A percentile compares a stretch with the other conserved stretches of the same genome.
phyloP scores from a whole-genome alignment of 2,329 filamentous ascomycete genomes.

The Chaetomiaceae sp. region DNA sequence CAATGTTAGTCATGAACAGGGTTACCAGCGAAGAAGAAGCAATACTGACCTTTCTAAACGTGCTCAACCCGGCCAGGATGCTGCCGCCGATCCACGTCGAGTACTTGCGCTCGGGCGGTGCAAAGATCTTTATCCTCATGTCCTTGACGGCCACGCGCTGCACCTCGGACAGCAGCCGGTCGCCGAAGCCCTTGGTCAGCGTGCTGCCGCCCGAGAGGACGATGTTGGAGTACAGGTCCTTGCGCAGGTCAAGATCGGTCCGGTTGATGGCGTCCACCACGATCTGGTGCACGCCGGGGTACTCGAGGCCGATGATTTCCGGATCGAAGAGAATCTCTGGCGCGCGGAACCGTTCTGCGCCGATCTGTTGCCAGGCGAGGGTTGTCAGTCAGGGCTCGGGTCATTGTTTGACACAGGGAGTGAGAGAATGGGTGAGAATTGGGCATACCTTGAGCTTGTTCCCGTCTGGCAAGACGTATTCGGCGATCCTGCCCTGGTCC shows the following conservation, averaged over 20 bases:
- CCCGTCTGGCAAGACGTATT: constrained; percentile 88
- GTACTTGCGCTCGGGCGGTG: constrained; percentile 94
- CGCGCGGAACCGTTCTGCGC: constrained; percentile 88
- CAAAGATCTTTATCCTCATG: constrained; percentile 99
- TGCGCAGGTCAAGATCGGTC: constrained; percentile 92
- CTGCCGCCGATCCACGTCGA: constrained; percentile 99
- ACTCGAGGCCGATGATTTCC: constrained; percentile 93
- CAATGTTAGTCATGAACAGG: not conserved
- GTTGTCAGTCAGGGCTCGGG: not conserved
- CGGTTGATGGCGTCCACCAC: constrained; percentile 93
- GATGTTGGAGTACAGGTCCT: constrained; percentile 92
- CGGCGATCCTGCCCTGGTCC: constrained; percentile 71
- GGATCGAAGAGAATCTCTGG: constrained; percentile 97
- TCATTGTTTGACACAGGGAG: too few species aligned
- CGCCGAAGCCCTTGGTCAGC: constrained; percentile 93
- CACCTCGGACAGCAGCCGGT: constrained; percentile 85
- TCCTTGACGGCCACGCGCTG: constrained; percentile 94
- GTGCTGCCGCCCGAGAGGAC: constrained; percentile 95
- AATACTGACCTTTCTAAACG: constrained; percentile 80
- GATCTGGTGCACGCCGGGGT: constrained; percentile 95
- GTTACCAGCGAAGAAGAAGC: not conserved
- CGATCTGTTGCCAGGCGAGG: constrained; percentile 53
- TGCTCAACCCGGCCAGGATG: constrained; percentile 93
- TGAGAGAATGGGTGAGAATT: too few species aligned
- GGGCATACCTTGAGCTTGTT: constrained; percentile 75